These are phyloP conservation scores for Salvia splendens DNA, from an alignment of 257 asterid genomes.

Conservation along the genomic window DNA sequence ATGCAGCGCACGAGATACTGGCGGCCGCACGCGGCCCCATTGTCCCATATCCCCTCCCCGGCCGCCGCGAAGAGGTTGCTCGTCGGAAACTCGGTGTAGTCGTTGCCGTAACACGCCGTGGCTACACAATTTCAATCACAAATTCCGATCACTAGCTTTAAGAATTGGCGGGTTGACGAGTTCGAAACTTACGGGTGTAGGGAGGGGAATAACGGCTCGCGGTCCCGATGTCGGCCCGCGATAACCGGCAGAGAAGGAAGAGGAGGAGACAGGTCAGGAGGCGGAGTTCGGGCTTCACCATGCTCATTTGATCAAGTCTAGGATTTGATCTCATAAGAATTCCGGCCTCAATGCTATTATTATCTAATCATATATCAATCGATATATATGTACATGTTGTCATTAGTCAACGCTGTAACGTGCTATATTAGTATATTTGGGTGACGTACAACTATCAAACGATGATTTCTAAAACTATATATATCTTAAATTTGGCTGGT, in stretches of 20 bases:
- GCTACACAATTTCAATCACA: slow-evolving; percentile 37
- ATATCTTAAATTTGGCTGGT: too few species aligned
- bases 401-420: not conserved
- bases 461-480: too few species aligned
- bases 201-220: slow-evolving; percentile 66
- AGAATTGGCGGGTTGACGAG: too few species aligned
- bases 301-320: slow-evolving; percentile 9
- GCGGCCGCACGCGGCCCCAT: slow-evolving; percentile 84
- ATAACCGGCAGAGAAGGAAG: slow-evolving; percentile 32
- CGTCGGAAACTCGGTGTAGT: slow-evolving; percentile 59
- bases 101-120: slow-evolving; percentile 68
- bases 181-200: slow-evolving; percentile 59
- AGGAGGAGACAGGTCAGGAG: slow-evolving; percentile 31
- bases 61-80: slow-evolving; percentile 74
- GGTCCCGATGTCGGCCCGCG: slow-evolving; percentile 70
- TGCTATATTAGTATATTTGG: too few species aligned
- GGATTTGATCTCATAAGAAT: too few species aligned
- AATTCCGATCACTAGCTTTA: too few species aligned
- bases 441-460: too few species aligned
- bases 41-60: slow-evolving; percentile 80
- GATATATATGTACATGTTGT: too few species aligned
- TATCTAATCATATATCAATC: too few species aligned
- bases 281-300: slow-evolving; percentile 34
- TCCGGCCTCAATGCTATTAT: too few species aligned
- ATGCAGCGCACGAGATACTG: slow-evolving; percentile 71